These are phyloP conservation scores for Prunus armeniaca DNA, from an alignment of 306 rosid species.

Conservation along the genomic window DNA sequence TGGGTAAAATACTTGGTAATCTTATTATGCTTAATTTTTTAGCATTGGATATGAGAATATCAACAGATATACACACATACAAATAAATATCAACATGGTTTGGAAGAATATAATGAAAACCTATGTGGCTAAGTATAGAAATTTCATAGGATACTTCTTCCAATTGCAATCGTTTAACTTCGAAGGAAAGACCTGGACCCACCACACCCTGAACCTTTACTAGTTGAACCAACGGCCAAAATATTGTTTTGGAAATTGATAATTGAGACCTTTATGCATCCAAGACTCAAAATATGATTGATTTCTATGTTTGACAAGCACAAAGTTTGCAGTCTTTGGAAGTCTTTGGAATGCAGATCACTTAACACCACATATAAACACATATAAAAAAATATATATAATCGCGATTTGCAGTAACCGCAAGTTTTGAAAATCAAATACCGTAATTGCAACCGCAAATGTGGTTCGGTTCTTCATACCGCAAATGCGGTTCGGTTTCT, in stretches of 20 bases:
- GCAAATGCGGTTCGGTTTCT: too few relatives aligned
- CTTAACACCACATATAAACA: background rate
- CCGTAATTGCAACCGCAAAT: too few relatives aligned
- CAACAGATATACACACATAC: background rate
- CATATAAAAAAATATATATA: too few relatives aligned
- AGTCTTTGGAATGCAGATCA: background rate
- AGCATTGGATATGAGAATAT: background rate
- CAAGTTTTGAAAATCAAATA: too few relatives aligned
- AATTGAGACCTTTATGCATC: background rate
- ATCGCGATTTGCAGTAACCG: too few relatives aligned
- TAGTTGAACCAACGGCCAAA: background rate
- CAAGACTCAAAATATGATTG: background rate
- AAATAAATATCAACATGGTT: background rate
- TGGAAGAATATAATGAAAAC: background rate
- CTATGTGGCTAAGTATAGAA: background rate
- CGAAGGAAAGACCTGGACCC: background rate
- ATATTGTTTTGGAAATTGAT: background rate
- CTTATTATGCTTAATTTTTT: background rate
- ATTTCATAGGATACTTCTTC: background rate
- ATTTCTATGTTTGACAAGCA: background rate
- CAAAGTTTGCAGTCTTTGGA: background rate
- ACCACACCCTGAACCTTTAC: background rate
- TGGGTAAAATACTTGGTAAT: slow-evolving; percentile 13
- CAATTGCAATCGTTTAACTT: background rate
- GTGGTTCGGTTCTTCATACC: too few relatives aligned